Evolutionary conservation across 352 stramenopile species (phyloP).

Genomic region (Aphanomyces invadans): DNA sequence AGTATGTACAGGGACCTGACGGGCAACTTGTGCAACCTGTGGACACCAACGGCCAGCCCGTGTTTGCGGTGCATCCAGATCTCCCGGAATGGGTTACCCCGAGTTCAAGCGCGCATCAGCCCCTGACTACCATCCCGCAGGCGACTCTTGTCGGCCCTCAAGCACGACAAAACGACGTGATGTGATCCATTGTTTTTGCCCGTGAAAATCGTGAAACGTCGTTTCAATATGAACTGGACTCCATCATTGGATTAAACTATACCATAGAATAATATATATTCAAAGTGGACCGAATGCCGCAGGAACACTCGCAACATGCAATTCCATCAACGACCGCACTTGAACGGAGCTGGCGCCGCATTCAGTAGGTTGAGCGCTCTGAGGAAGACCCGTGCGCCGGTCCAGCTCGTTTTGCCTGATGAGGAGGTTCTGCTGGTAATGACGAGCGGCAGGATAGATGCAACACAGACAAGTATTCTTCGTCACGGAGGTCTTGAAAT

Average conservation of each 20-base stretch:
- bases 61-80: not conserved
- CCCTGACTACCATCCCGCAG: no score
- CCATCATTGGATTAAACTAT: not conserved
- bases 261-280: not conserved
- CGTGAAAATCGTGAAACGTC: not conserved
- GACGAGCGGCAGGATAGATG: no score
- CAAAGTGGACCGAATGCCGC: not conserved
- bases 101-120: no score
- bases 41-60: slow-evolving; percentile 1
- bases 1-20: slow-evolving; percentile 3
- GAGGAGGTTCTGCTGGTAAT: slow-evolving; percentile 14
- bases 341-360: not conserved
- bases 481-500: not conserved
- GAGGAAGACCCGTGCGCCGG: not conserved
- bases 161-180: not conserved
- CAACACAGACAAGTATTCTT: not conserved
- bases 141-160: not conserved
- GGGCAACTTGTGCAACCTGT: slow-evolving; percentile 1
- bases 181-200: no score
- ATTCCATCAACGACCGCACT: slow-evolving; percentile 14
- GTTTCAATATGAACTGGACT: not conserved
- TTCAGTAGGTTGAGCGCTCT: not conserved
- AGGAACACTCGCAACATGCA: not conserved
- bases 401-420: slow-evolving; percentile 6
- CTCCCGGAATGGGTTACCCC: not conserved